Base-by-base conservation (phyloP, 805 yeast genomes). In the Isabelozyma gotoi region DNA sequence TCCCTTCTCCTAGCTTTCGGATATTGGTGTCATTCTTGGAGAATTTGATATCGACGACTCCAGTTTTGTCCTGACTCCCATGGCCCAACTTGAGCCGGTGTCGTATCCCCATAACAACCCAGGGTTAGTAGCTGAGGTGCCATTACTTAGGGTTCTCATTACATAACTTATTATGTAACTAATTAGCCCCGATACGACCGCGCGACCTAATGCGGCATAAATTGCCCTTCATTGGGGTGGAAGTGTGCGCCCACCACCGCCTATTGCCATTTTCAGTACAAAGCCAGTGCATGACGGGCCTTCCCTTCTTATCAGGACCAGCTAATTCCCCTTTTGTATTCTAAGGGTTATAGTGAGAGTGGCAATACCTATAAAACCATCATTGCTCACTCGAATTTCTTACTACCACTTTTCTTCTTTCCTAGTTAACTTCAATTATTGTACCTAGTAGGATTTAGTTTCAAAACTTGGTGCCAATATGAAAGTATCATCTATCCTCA, bases 1-100 rank as follows among this genome's bases (percentile, higher is more conserved):
- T 48, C 1, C 73, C 73, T 7, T 52, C 14, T 0, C 71, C 72
- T 2, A 66, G 17, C 2, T 19, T 12, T 1, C 19, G 32, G 2
- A 53, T 36, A 17, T 41, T 47, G 21, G 46, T 48, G 1, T 65
- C 67, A 43, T 44, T 48, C 15, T 38, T 46, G 19, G 42, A 35
- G 15, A 31, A 39, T 34, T 40, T 24, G 29, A 24, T 24, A 10
- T 24, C n/a, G n/a, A n/a, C n/a, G n/a, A n/a, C n/a, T n/a, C n/a
- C 29, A 24, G 8, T 4, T 10, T n/a, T 24, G 12, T 24, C 29
- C 29, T 24, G 29, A 24, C n/a, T 3, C 4, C n/a, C 29, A 24
- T 24, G 29, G 3, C 7, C 7, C 12, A 24, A n/a, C 29, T 24
- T 24, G 8, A 24, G 29, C 29, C 29, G 29, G 4, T 24, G 29